Conservation (phyloP, 148 eudicot species). For the Limonium bicolor region DNA sequence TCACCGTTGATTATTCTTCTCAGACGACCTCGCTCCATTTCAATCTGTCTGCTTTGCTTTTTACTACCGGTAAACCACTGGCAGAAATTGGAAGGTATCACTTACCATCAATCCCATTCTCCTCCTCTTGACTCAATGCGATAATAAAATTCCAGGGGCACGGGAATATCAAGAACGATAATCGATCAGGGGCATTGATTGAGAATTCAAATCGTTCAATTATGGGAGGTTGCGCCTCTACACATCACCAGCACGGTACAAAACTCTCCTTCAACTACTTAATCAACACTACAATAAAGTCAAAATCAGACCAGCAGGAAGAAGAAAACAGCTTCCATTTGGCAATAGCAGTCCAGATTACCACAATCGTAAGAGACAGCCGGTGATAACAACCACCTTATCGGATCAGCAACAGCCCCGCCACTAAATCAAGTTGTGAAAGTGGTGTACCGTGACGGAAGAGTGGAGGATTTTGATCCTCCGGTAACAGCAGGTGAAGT, state of each 20-base stretch:
- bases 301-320: no score
- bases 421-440: no score
- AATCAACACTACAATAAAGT: background rate
- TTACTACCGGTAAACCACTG: background rate
- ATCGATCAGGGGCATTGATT: no score
- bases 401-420: no score
- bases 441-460: constrained; percentile 1
- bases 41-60: background rate
- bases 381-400: no score
- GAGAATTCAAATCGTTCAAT: no score
- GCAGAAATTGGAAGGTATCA: background rate
- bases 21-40: no score
- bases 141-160: background rate
- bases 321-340: background rate
- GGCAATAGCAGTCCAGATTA: background rate
- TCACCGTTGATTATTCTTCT: no score
- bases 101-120: background rate
- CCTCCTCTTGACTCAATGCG: background rate
- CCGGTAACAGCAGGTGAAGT: background rate
- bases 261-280: background rate
- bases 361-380: background rate
- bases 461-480: constrained; percentile 2
- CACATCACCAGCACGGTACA: background rate
- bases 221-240: constrained; percentile 4
- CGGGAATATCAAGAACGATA: no score